Evolutionary conservation across 108 stramenopile species (phyloP).

Genomic region (Epithemia pelagica): DNA sequence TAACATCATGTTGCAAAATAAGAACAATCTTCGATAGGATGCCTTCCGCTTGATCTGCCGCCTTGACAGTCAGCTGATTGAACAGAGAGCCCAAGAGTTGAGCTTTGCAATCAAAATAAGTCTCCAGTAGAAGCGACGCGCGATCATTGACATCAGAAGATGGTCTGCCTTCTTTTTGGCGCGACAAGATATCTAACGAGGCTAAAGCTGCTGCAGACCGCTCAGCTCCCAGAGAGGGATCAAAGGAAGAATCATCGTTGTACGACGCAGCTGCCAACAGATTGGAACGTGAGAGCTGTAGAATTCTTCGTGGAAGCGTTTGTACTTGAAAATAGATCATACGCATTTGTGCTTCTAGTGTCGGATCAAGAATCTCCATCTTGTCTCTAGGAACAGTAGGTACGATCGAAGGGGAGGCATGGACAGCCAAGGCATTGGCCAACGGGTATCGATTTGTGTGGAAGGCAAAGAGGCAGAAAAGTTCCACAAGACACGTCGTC

Average conservation of each 20-base stretch:
- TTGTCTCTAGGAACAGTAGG: background rate
- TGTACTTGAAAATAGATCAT: slow-evolving; percentile 85
- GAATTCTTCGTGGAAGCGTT: slow-evolving; percentile 57
- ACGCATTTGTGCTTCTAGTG: slow-evolving; percentile 56
- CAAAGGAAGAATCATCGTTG: slow-evolving; percentile 6
- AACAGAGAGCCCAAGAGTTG: slow-evolving; percentile 49
- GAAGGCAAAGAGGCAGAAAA: slow-evolving; percentile 58
- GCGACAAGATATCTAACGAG: slow-evolving; percentile 55
- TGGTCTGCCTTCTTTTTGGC: slow-evolving; percentile 7
- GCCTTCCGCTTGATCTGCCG: slow-evolving; percentile 4
- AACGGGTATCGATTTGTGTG: slow-evolving; percentile 59
- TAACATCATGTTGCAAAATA: slow-evolving; percentile 79
- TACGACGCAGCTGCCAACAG: slow-evolving; percentile 37
- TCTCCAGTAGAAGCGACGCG: slow-evolving; percentile 39
- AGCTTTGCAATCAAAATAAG: slow-evolving; percentile 83
- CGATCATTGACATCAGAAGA: background rate
- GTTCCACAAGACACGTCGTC: slow-evolving; percentile 40
- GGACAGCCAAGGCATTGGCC: slow-evolving; percentile 47
- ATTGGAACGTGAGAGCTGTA: slow-evolving; percentile 40
- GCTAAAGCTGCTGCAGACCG: slow-evolving; percentile 61
- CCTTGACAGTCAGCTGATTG: slow-evolving; percentile 34
- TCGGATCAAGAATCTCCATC: slow-evolving; percentile 12
- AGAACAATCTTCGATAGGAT: slow-evolving; percentile 73
- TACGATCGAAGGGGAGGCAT: background rate
- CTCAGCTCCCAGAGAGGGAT: slow-evolving; percentile 32